phyloP scores from a whole-genome alignment of 441 rosid genomes.

The Cnidoscolus chayamansa region DNA sequence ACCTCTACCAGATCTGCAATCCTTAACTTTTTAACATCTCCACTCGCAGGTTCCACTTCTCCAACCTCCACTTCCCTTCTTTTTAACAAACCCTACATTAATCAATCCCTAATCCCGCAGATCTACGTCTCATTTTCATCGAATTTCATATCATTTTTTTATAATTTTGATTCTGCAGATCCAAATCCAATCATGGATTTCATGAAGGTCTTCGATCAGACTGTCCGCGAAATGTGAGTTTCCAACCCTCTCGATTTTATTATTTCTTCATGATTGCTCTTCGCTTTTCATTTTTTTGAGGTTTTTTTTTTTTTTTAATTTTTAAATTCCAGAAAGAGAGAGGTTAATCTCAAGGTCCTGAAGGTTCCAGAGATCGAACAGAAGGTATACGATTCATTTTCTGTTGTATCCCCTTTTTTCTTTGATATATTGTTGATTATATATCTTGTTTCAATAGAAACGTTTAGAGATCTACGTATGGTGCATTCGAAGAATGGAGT shows the following conservation, averaged over 20 bases:
- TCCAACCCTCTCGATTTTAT: constrained; percentile 5
- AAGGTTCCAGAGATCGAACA: constrained; percentile 99
- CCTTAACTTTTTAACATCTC: neutral
- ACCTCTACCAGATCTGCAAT: constrained; percentile 5
- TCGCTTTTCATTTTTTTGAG: neutral
- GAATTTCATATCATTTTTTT: neutral
- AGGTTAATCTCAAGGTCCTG: constrained; percentile 95
- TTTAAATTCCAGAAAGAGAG: constrained; percentile 79
- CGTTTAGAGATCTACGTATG: neutral
- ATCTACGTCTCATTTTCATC: neutral
- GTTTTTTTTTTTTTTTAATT: neutral
- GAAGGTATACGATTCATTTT: constrained; percentile 44
- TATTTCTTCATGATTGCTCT: constrained; percentile 12
- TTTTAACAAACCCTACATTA: neutral
- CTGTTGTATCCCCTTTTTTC: neutral
- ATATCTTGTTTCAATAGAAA: neutral
- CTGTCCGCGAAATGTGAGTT: constrained; percentile 92
- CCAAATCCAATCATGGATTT: constrained; percentile 76
- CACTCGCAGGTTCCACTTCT: constrained; percentile 7
- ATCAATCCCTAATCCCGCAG: neutral
- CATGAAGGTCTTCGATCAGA: constrained; percentile 95
- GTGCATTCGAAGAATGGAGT: neutral
- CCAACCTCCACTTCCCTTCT: neutral
- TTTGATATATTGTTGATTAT: neutral
- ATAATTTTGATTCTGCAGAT: constrained; percentile 27